phyloP scores from a whole-genome alignment of 805 yeast species.

The Candida michaelii region DNA sequence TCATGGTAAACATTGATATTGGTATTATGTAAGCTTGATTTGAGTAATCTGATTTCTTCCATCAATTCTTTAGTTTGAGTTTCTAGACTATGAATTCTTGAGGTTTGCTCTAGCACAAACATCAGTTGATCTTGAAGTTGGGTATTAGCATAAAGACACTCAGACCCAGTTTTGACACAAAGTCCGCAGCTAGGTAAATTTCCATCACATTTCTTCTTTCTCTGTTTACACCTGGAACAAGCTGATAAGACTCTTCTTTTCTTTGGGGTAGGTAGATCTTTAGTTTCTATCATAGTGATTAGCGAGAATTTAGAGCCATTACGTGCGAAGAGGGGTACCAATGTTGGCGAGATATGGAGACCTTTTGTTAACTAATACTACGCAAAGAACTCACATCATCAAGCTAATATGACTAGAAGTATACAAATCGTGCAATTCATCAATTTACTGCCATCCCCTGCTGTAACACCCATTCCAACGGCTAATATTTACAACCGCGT shows the following conservation, averaged over 20 bases:
- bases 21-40: neutral
- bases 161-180: neutral
- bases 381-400: too few species aligned
- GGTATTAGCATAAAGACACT: constrained; percentile 7
- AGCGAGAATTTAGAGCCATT: too few species aligned
- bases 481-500: neutral
- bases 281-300: neutral
- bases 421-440: too few species aligned
- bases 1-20: constrained; percentile 7
- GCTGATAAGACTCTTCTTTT: constrained; percentile 11
- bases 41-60: constrained; percentile 7
- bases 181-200: constrained; percentile 8
- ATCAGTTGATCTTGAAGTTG: constrained; percentile 7
- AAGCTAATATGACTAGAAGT: too few species aligned
- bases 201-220: constrained; percentile 15
- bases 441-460: too few species aligned
- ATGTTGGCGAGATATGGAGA: too few species aligned
- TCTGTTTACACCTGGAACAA: constrained; percentile 10
- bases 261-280: constrained; percentile 1
- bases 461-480: too few species aligned
- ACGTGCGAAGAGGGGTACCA: too few species aligned
- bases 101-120: constrained; percentile 4
- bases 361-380: too few species aligned
- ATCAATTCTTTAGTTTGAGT: neutral
- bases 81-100: constrained; percentile 7